Evolutionary conservation across 1,139 yeast species (phyloP), one percentile per base, ranked within the genome.

Genomic region (Geotrichum citri-aurantii): DNA sequence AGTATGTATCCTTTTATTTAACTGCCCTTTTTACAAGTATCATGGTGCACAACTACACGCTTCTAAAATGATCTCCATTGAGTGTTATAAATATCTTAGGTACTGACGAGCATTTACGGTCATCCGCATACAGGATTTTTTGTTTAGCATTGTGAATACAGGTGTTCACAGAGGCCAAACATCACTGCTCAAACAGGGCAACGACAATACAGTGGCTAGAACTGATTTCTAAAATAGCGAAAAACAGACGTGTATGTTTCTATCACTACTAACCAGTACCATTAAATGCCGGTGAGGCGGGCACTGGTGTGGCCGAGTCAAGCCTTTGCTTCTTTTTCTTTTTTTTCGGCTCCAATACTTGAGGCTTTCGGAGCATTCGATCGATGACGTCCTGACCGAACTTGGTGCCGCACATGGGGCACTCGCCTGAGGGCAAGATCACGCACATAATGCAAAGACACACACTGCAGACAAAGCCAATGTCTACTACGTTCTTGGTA

Each of bases 381-480:
- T 80, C 77, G 73, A 90, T 68, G 68, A 86, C 74, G 75, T 83
- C 76, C 73, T 82, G 74, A 64, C 82, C 81, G 73, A 84, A 79
- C 63, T 80, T 69, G 69, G 96, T 74, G 71, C 83, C 80, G 73
- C 86, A 83, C 72, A 91, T 84, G 1, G 90, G 88, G 66, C 91
- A 85, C 58, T 73, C 75, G 56, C 77, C 79, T 47, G 72, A 81
- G 58, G 72, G 75, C 55, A 82, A 88, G 71, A 79, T 69, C 75
- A 76, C 61, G 55, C 68, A 69, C 73, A 72, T 70, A 50, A 73
- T 88, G 70, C 98, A 92, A 27, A 95, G 76, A 71, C 99, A 95
- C 29, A 95, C 97, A 26, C 96, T 87, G 72, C 99, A 95, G 2
- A 95, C 98, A 66, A 82, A 92, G 0, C 98, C 99, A 54, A 93